Evolutionary conservation across 768 basidiomycete genomes (phyloP), one percentile per base, ranked within the genome.

Genomic region (Favolaschia claudopus): DNA sequence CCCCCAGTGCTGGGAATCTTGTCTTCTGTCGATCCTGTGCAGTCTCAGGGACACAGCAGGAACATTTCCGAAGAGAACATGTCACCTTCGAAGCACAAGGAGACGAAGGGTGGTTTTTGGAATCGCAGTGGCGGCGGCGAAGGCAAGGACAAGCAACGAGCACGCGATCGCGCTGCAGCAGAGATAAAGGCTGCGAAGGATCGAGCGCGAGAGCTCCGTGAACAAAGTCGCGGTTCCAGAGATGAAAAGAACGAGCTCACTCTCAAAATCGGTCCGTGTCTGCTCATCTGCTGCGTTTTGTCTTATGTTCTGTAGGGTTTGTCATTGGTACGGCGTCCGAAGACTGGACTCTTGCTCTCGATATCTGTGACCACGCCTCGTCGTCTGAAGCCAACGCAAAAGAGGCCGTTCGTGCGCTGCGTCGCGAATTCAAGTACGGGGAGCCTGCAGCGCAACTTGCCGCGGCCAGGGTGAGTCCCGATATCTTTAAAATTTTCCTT

Each of bases 361-460:
- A 94, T 51, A 91, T 95, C 15, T 95, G 92, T 67, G 94, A 96
- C 51, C 80, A 91, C 31, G 91, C 92, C 5, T 91, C 91, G 1
- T 73, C 83, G 2, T 89, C 69, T 65, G 92, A 95, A 54, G 69
- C 74, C 9, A 87, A 87, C 50, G 91, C 92, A 10, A 95, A 91
- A 70, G 95, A 95, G 68, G 93, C 94, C 0, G 86, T 89, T 7
- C 86, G 87, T 50, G 92, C 94, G 1, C 78, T 96, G 39, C 77
- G 94, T 45, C 84, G 88, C 38, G 93, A 94, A 71, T 93, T 97
- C 82, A 95, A 95, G 87, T 91, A 66, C 27, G 92, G 89, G 5
- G 89, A 91, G 69, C 89, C 91, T 2, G 71, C 87, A 32, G 86
- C 87, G 4, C 91, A 92, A 70, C 75, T 93, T 7, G 87, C 90